These are phyloP conservation scores for Taphrina flavorubra DNA, from an alignment of 1,139 yeast species.

Conservation along the genomic window DNA sequence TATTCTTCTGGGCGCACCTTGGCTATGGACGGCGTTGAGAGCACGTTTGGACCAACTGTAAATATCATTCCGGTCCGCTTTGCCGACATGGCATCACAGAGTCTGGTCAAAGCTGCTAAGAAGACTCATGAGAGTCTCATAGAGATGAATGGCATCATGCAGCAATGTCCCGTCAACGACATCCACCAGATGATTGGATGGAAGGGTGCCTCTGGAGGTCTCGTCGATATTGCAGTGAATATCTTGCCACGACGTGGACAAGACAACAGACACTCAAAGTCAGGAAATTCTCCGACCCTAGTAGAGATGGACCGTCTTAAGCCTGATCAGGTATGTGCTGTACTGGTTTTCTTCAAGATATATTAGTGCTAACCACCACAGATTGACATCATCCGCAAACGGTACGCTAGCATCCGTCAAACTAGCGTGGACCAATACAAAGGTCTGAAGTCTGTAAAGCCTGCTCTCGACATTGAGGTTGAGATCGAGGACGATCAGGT, in stretches of 20 bases:
- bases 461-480: constrained; percentile 45
- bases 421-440: constrained; percentile 3
- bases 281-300: background rate
- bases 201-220: constrained; percentile 15
- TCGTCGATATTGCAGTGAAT: constrained; percentile 27
- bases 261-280: background rate
- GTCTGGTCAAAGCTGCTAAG: constrained; percentile 24
- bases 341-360: background rate
- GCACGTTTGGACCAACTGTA: constrained; percentile 45
- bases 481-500: constrained; percentile 44
- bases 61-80: constrained; percentile 47
- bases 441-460: constrained; percentile 6
- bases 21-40: constrained; percentile 37
- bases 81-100: background rate
- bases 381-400: constrained; percentile 2
- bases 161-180: constrained; percentile 20
- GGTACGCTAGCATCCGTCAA: constrained; percentile 13
- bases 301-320: constrained; percentile 1
- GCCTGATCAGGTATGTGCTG: constrained; percentile 7
- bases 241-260: constrained; percentile 17
- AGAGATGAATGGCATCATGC: constrained; percentile 27
- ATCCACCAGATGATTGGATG: constrained; percentile 2
- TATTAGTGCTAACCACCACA: background rate
- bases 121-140: constrained; percentile 16
- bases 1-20: constrained; percentile 47